Evolutionary conservation across 2,329 filamentous ascomycete species (phyloP).

Genomic region (Simplicillium aogashimaense): DNA sequence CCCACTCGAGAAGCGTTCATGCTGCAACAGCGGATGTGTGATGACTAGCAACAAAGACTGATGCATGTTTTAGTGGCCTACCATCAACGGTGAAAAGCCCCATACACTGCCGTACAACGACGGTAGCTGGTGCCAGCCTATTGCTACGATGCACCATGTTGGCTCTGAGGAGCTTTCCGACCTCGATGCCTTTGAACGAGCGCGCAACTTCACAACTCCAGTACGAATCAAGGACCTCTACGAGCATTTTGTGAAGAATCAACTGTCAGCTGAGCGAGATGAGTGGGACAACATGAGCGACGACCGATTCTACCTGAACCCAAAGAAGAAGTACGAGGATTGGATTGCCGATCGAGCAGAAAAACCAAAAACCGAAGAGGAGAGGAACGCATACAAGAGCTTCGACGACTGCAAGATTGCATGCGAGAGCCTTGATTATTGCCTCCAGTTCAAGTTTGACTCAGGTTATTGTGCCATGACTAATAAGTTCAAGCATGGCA

Average conservation of each 20-base stretch:
- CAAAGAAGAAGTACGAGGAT: constrained; percentile 17
- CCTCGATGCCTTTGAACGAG: constrained; percentile 41
- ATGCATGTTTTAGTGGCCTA: constrained; percentile 30
- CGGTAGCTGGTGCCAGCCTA: constrained; percentile 44
- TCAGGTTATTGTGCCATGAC: constrained; percentile 26
- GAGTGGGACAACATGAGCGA: constrained; percentile 46
- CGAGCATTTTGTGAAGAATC: constrained; percentile 30
- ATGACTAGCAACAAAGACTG: constrained; percentile 5
- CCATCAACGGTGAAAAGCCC: constrained; percentile 46
- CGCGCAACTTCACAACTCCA: constrained; percentile 19
- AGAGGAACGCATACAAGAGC: constrained; percentile 30
- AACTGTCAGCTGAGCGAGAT: constrained; percentile 24
- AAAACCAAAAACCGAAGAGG: constrained; percentile 19
- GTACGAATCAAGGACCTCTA: constrained; percentile 38
- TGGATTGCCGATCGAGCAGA: constrained; percentile 21
- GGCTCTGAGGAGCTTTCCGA: constrained; percentile 37
- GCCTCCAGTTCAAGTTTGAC: constrained; percentile 31
- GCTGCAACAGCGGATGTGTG: background rate
- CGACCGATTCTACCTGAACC: constrained; percentile 31
- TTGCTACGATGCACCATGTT: constrained; percentile 47
- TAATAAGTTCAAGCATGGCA: constrained; percentile 26
- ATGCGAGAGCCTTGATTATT: constrained; percentile 27
- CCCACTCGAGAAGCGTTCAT: background rate
- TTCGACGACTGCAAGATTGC: constrained; percentile 32
- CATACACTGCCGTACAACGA: constrained; percentile 34